phyloP scores from a whole-genome alignment of 2,329 filamentous ascomycete genomes.

The Arthrobotrys entomopaga region DNA sequence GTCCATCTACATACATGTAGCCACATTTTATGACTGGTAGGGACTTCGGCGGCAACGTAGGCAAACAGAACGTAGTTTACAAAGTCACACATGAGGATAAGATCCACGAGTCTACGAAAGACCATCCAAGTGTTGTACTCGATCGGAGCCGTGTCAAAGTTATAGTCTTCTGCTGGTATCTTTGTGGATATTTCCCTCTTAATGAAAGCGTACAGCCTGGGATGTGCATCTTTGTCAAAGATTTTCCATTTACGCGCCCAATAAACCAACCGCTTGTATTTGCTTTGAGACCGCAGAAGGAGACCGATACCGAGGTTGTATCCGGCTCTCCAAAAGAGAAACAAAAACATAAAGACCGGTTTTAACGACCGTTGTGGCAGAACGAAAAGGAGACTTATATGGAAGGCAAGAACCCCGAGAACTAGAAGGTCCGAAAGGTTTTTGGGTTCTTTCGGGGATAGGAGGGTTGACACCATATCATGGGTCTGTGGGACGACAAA shows the following conservation, averaged over 20 bases:
- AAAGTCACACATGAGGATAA: slow-evolving; percentile 99
- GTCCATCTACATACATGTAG: slow-evolving; percentile 81
- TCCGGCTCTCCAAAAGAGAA: slow-evolving; percentile 88
- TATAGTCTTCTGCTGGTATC: slow-evolving; percentile 85
- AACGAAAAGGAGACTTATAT: slow-evolving; percentile 77
- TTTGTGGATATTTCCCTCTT: slow-evolving; percentile 94
- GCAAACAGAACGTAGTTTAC: slow-evolving; percentile 96
- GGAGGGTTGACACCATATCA: slow-evolving; percentile 98
- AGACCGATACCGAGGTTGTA: slow-evolving; percentile 96
- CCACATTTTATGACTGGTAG: slow-evolving; percentile 74
- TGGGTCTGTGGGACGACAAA: slow-evolving; percentile 96
- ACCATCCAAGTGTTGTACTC: slow-evolving; percentile 99
- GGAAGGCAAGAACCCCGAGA: slow-evolving; percentile 77
- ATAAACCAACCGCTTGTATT: slow-evolving; percentile 82
- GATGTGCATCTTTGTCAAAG: slow-evolving; percentile 84
- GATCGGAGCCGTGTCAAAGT: slow-evolving; percentile 88
- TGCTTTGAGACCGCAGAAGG: slow-evolving; percentile 87
- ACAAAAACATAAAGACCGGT: slow-evolving; percentile 82
- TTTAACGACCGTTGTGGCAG: slow-evolving; percentile 76
- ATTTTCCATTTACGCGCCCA: slow-evolving; percentile 89
- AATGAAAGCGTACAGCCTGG: slow-evolving; percentile 82
- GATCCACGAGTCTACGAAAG: slow-evolving; percentile 92
- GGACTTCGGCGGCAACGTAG: slow-evolving; percentile 81
- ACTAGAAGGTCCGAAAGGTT: slow-evolving; percentile 88
- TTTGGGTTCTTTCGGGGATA: slow-evolving; percentile 94